Conservation (phyloP, 2,329 filamentous ascomycete species). For the Zymoseptoria pseudotritici region DNA sequence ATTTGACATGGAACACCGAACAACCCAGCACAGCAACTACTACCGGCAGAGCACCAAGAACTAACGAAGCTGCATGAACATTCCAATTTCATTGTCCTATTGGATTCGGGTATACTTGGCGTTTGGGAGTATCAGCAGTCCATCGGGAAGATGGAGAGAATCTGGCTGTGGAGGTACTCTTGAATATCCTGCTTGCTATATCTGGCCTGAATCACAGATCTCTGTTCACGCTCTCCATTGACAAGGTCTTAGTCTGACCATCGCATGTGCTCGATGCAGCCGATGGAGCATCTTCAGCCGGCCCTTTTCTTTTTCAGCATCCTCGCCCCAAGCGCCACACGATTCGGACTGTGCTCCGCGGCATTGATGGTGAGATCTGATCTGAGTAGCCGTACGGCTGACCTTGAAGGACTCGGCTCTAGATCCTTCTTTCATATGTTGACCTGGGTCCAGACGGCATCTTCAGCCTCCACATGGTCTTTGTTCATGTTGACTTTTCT, state of each 20-base stretch:
- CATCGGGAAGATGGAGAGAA: not conserved
- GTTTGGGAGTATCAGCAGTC: constrained; percentile 14
- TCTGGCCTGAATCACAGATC: not conserved
- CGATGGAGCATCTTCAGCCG: not conserved
- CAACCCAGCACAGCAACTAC: constrained; percentile 50
- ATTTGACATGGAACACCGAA: constrained; percentile 89
- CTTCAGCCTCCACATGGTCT: constrained; percentile 1
- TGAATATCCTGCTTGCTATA: not conserved
- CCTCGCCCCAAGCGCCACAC: not conserved
- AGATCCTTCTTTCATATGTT: not conserved
- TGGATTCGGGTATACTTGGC: constrained; percentile 9
- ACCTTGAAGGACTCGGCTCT: not conserved
- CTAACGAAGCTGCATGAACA: constrained; percentile 25
- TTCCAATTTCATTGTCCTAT: constrained; percentile 16
- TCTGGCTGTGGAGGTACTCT: not conserved
- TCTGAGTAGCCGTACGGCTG: not conserved
- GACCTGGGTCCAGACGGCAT: not conserved
- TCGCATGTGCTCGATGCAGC: not conserved
- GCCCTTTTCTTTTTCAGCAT: not conserved
- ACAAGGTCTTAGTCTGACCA: not conserved
- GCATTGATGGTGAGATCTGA: not conserved
- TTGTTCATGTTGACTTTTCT: constrained; percentile 9
- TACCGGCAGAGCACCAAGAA: constrained; percentile 35
- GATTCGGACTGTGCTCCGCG: not conserved
- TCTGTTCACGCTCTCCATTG: not conserved